Base-by-base conservation (phyloP, 2,329 filamentous ascomycete species). In the Leptoxyphium fumago region DNA sequence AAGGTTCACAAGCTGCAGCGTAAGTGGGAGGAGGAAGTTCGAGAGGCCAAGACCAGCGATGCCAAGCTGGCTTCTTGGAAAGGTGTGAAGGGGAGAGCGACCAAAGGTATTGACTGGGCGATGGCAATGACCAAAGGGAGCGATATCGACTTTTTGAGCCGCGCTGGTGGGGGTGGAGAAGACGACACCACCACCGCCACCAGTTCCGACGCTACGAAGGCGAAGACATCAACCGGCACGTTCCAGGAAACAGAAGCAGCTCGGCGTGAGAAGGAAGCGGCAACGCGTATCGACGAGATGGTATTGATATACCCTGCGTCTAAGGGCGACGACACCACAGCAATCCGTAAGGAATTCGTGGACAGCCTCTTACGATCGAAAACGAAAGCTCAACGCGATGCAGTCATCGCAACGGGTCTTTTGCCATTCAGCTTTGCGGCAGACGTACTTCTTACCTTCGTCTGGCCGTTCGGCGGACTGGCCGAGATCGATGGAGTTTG, bases 1-100 rank as follows among this genome's bases (percentile, higher is more conserved):
- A 61, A 61, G 26, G 46, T 63, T 38, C 66, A 67, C 50, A 67
- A 67, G 47, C 55, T 66, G 15, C 64, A 66, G 50, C 57, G 66
- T 6, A 65, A 64, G 54, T 69, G 66, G 66, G 62, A 68, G 50
- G 60, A 66, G 44, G 65, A 69, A 50, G 63, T 69, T 10, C 61
- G 65, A 5, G 57, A 58, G 32, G 66, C 66, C 2, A 68, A 67
- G 44, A 59, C 61, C 14, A 61, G 52, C 46, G 58, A 62, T 21
- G 63, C 60, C n/a, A 64, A 66, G 38, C 60, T 55, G 1, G 57
- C 58, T 5, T 62, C 58, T 32, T 69, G 64, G 64, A 62, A 65
- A 44, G 65, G 65, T 10, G 52, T 67, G 44, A 67, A 68, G 43
- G 61, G 63, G 42, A 60, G 58, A 43, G 62, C 61, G 5, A 67